Evolutionary conservation across 306 rosid species (phyloP), one percentile per base, ranked within the genome.

Genomic region (Lupinus albus): DNA sequence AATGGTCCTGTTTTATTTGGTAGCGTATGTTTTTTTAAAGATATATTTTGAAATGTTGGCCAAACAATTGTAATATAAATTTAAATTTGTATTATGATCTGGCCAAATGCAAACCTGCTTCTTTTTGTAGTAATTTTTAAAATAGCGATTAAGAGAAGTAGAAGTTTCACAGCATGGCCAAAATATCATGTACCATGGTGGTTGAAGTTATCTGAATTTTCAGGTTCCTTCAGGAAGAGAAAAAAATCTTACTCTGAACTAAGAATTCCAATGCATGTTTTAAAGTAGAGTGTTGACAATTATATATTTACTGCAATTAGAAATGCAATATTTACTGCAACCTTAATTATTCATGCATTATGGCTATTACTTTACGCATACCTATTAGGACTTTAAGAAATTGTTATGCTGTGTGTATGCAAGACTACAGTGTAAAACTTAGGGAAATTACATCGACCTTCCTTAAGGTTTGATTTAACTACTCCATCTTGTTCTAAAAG

Each of bases 81-180:
- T n/a, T 1, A 8, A 33, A 20, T 59, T 11, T 3, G 4, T 46
- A 32, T 42, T 46, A n/a, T 59, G 50, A 18, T 39, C 36, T 59
- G 49, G 59, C 39, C 68, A 48, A 60, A 35, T 67, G 38, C n/a
- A 67, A 67, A 67, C 11, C 10, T 59, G 58, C 17, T 46, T 58
- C 67, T 33, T 46, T 10, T 38, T 57, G 20, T 45, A 2, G 64
- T 54, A 16, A 21, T 9, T 57, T 70, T 33, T 4, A 25, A 6
- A 58, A n/a, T 18, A 36, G 48, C 10, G 11, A 18, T 8, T 48
- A 18, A 60, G 49, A 36, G 30, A 4, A 5, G 8, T 47, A 20
- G n/a, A 49, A 36, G 49, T 47, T 35, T 48, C 30, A 18, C 18
- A 8, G 33, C 18, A 46, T 38, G 11, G 47, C 20, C 41, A 45